Percentiles rank a stretch among this genome's conserved stretches.
phyloP scores from a whole-genome alignment of 306 rosid species.

The Vigna trinervia region DNA sequence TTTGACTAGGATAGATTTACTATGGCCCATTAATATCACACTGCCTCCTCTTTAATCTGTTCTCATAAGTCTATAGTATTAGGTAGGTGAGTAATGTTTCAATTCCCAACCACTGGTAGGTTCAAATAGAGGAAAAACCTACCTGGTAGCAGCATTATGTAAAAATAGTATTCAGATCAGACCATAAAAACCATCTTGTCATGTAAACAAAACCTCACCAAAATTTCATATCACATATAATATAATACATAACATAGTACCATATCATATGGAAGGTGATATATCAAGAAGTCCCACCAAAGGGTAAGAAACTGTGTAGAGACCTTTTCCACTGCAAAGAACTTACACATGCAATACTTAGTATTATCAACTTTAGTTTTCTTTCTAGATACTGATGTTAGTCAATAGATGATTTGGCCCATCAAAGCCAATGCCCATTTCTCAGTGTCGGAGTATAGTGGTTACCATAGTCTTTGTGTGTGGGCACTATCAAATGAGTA shows the following conservation, averaged over 20 bases:
- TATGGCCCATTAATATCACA: constrained; percentile 79
- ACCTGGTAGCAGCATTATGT: not conserved
- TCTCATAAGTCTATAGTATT: constrained; percentile 22
- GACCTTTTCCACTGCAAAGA: constrained; percentile 52
- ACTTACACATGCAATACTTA: constrained; percentile 44
- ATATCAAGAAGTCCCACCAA: constrained; percentile 59
- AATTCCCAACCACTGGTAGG: constrained; percentile 57
- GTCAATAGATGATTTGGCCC: constrained; percentile 55
- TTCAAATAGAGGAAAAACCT: constrained; percentile 24
- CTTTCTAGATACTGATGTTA: constrained; percentile 50
- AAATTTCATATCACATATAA: not conserved
- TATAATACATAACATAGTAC: not conserved
- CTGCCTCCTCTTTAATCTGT: constrained; percentile 62
- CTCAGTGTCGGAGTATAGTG: constrained; percentile 47
- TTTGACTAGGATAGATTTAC: constrained; percentile 66
- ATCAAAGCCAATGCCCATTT: constrained; percentile 47
- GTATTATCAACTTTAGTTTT: constrained; percentile 45
- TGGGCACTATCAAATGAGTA: constrained; percentile 45
- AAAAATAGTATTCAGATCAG: not conserved
- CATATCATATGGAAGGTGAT: constrained; percentile 45
- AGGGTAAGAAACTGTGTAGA: constrained; percentile 46
- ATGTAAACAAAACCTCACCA: not conserved
- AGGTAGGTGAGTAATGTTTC: constrained; percentile 47
- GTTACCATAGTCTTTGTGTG: constrained; percentile 33
- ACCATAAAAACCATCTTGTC: constrained; percentile 21